Evolutionary conservation across 2,329 filamentous ascomycete species (phyloP), one percentile per base, ranked within the genome.

Genomic region (Hypocrella siamensis): DNA sequence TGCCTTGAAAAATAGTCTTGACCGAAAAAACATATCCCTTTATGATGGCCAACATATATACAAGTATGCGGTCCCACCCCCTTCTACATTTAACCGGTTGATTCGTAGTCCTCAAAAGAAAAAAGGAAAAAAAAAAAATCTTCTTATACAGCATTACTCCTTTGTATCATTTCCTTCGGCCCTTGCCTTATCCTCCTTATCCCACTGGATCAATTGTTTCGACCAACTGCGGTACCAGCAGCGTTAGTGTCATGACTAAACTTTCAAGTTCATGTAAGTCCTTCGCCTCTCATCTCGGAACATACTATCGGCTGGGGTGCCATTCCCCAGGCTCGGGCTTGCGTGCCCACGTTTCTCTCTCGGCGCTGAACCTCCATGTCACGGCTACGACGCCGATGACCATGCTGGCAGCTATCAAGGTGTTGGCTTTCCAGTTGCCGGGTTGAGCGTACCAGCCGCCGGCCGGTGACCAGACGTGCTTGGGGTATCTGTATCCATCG

Each of bases 361-460:
- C 70, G 25, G 82, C 79, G 51, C 80, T 85, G 46, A 79, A 57
- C 48, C 66, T 79, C 68, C 75, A 88, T 38, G 66, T 68, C 46
- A 79, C 57, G 31, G 68, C 76, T 36, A 69, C 65, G 42, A 92
- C 67, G 40, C 79, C 76, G 42, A 78, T 42, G 31, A 90, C 63
- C 34, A 79, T 69, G 30, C 63, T 68, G 37, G 71, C 70, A 52
- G 85, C 75, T 43, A 90, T 65, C 34, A 78, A 67, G 5, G 90
- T 98, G 66, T 98, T 98, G 48, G 65, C 62, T 57, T 80, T 90
- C 90, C 90, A 98, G 69, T 98, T 98, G 44, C 71, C 67, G 33
- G 90, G 90, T 56, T 93, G 88, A 33, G 79, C 65, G 61, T 98
- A 98, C 90, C 90, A 98, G 60, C 90, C 90, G 70, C 90, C 90